Base-by-base conservation (phyloP, 2,329 filamentous ascomycete genomes). In the Alternaria ethzedia region DNA sequence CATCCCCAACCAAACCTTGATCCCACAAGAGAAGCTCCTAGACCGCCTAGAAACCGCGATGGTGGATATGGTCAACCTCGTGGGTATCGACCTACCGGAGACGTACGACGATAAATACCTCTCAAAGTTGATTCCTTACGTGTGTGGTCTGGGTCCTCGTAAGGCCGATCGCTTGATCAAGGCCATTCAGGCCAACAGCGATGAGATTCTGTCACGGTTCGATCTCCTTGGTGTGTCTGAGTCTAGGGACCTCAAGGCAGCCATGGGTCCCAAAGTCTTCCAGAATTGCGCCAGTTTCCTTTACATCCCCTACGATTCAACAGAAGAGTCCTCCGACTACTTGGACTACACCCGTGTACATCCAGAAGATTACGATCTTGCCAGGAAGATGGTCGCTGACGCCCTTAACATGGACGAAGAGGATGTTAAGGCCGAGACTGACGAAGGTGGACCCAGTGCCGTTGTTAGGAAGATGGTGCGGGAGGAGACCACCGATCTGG, bases 11-110 rank as follows among this genome's bases (percentile, higher is more conserved):
- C 96, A 99, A 78, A 91, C 94, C 65, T 87, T 97, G 28, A 86
- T 99, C 13, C 91, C 94, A 0, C 88, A 94, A 64, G 95, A 98
- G 41, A 94, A 97, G 82, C 86, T 99, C 43, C 83, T 90, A 66
- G 94, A 92, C 78, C 89, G 93, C 64, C 86, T 99, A 15, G 96
- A 99, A 75, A 96, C 92, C n/a, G 93, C 95, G 47, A 92, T 99
- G 89, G 95, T 99, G 11, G 96, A 99, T 78, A 97, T 97, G 87
- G 96, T 99, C 71, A 99, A 99, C 78, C 88, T 99, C 46, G 94
- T 94, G 49, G 96, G 96, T 75, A 93, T 99, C 41, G 93, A 98
- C 73, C 91, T 99, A 75, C 97, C 97, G 73, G 94, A 97, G 69
- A 94, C 94, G 13, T 90, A 97, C 59, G 86, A 86, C 45, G 93